Evolutionary conservation across 192 early-diverging fungal genomes (phyloP), one percentile per base, ranked within the genome.

Genomic region (Cetraspora pellucida): DNA sequence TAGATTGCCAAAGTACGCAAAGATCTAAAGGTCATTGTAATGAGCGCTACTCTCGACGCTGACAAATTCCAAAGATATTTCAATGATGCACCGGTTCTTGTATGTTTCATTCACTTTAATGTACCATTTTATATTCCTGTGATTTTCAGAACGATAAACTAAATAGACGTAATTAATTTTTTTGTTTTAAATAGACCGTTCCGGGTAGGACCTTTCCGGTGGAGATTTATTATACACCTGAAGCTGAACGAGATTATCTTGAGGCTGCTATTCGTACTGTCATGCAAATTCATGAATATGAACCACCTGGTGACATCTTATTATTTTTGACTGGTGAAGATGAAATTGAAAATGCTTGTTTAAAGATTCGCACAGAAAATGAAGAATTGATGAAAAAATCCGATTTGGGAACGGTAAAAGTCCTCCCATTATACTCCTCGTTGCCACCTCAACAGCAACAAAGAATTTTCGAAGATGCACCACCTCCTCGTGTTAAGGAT

Each of bases 41-140:
- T 98, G 97, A 93, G 91, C 79, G 98, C 98, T 43, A 99, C 98
- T 9, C 88, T 98, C 50, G 97, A 99, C 83, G 96, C 97, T 57
- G 97, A 92, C 68, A 99, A 98, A 79, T 99, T 99, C 81, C 97
- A 99, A 87, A 93, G 91, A 79, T 99, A 98, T 86, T 99, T 99
- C 81, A 89, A 97, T 77, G 88, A 96, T 76, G 96, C 97, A 9
- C 98, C 97, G 10, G 83, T 98, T 59, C 76, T 98, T 78, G 89
- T 92, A 85, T 75, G 83, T 85, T 45, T 14, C 37, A 37, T 37
- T 37, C 7, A n/a, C n/a, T n/a, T n/a, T n/a, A n/a, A n/a, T n/a
- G n/a, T n/a, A n/a, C n/a, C n/a, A n/a, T n/a, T n/a, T n/a, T n/a
- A n/a, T n/a, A n/a, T n/a, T n/a, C n/a, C n/a, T n/a, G n/a, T n/a